phyloP scores from a whole-genome alignment of 2,329 filamentous ascomycete species.

The Ceratocystis alfenasii region DNA sequence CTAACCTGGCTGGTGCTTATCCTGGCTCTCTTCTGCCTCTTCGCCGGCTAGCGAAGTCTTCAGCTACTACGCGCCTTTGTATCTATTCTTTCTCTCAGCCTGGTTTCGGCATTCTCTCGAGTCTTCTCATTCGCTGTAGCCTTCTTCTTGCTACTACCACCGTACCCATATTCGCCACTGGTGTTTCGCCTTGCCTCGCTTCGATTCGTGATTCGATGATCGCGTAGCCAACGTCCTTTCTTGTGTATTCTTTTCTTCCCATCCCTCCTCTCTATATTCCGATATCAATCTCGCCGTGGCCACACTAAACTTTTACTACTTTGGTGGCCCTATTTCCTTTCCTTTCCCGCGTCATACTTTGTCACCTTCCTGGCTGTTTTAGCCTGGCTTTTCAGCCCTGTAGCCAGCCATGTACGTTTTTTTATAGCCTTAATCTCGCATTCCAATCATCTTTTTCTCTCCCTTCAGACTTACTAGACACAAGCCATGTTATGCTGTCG shows the following conservation, averaged over 20 bases:
- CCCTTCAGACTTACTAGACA: neutral
- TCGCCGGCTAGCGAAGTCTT: neutral
- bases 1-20: neutral
- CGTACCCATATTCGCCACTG: neutral
- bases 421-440: constrained; percentile 9
- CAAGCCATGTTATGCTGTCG: neutral
- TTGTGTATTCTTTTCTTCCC: neutral
- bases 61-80: neutral
- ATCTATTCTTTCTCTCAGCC: neutral
- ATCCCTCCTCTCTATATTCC: neutral
- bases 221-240: neutral
- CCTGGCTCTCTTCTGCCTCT: neutral
- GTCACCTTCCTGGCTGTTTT: constrained; percentile 8
- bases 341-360: neutral
- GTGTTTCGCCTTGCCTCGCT: neutral
- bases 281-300: neutral
- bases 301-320: neutral
- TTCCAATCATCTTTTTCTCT: constrained; percentile 3
- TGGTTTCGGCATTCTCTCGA: neutral
- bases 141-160: neutral
- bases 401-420: constrained; percentile 18
- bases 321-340: neutral
- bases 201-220: constrained; percentile 1
- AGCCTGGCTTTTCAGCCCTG: constrained; percentile 14
- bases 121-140: neutral